Conservation (phyloP, 148 eudicot species). For the Tetragonia tetragonoides region DNA sequence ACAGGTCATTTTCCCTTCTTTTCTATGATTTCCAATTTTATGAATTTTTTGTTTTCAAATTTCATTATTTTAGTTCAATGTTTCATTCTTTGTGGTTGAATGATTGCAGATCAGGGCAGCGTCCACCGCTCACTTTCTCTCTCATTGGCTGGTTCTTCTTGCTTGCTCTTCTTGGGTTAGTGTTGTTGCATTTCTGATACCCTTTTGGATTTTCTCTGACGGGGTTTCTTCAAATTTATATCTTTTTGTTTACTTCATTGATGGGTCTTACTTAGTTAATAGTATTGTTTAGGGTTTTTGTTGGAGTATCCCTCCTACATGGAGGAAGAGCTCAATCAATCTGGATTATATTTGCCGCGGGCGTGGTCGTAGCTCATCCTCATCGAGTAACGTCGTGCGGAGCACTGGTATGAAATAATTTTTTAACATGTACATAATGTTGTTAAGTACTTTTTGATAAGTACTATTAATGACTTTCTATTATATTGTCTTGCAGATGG, state of each 20-base stretch:
- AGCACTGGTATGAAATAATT: no score
- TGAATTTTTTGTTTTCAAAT: neutral
- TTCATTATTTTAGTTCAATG: neutral
- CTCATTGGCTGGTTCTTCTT: conserved; percentile 61
- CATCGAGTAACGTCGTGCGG: no score
- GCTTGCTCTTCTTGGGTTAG: conserved; percentile 66
- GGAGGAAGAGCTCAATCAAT: no score
- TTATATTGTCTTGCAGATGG: no score
- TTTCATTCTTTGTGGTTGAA: neutral
- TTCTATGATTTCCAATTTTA: conserved; percentile 4
- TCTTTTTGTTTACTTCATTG: neutral
- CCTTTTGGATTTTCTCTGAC: conserved; percentile 12
- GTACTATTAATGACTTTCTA: no score
- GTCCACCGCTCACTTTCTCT: conserved; percentile 46
- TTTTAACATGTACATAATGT: no score
- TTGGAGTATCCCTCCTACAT: no score
- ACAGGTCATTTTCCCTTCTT: conserved; percentile 41
- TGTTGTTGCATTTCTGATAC: conserved; percentile 20
- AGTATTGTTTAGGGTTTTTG: neutral
- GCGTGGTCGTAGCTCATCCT: no score
- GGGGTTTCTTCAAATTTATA: neutral
- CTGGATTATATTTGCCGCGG: no score
- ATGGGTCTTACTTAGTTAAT: neutral
- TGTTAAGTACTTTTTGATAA: no score
- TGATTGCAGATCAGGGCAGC: conserved; percentile 43